A percentile compares a stretch with the other conserved stretches of the same genome.
phyloP scores from a whole-genome alignment of 78 protist genomes.

The Corallochytrium limacisporum region DNA sequence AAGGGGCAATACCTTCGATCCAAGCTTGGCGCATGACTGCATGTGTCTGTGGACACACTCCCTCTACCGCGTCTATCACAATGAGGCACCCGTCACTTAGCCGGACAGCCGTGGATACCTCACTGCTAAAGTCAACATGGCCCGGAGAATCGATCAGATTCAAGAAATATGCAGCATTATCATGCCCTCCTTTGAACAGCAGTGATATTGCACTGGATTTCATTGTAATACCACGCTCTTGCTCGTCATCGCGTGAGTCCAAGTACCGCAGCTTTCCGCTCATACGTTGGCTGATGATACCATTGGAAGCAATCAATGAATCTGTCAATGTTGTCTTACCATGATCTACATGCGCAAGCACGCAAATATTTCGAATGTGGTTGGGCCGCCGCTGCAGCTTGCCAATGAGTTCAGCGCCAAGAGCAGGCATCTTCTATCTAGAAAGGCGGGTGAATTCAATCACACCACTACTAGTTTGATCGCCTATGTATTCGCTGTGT shows the following conservation, averaged over 20 bases:
- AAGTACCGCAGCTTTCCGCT: constrained; percentile 83
- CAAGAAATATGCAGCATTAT: not conserved
- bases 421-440: too few species aligned
- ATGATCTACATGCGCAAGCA: constrained; percentile 95
- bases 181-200: not conserved
- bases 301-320: constrained; percentile 68
- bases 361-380: constrained; percentile 66
- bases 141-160: constrained; percentile 88
- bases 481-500: too few species aligned
- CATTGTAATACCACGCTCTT: constrained; percentile 90
- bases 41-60: constrained; percentile 73
- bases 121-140: constrained; percentile 76
- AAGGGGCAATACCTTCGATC: constrained; percentile 53
- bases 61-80: constrained; percentile 78
- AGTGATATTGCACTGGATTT: constrained; percentile 82
- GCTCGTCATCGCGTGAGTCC: constrained; percentile 85
- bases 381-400: constrained; percentile 8
- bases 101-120: constrained; percentile 62
- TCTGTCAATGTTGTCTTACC: constrained; percentile 93
- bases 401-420: too few species aligned
- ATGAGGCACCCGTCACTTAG: constrained; percentile 67
- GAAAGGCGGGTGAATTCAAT: too few species aligned
- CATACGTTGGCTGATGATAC: constrained; percentile 65
- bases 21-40: constrained; percentile 86
- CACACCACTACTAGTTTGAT: too few species aligned